Conservation (phyloP, 169 alveolate genomes). For the Plasmodium cynomolgi region DNA sequence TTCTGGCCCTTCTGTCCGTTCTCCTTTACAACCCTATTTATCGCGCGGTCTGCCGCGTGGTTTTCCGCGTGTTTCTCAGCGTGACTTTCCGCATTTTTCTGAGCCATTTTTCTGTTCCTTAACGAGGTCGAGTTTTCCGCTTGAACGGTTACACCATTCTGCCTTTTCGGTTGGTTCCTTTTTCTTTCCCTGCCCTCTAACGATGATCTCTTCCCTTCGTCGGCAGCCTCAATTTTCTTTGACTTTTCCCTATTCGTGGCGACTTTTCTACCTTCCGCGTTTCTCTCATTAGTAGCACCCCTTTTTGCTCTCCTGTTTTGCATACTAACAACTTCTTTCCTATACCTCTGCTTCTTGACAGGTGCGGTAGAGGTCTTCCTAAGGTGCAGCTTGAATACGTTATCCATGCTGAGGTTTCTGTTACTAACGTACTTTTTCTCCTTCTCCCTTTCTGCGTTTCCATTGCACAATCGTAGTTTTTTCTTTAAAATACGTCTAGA, state of each 20-base stretch:
- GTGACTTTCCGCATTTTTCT: neutral
- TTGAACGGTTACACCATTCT: neutral
- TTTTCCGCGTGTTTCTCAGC: neutral
- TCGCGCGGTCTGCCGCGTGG: neutral
- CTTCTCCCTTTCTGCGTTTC: neutral
- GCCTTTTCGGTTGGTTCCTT: neutral
- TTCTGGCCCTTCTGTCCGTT: neutral
- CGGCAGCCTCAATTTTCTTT: neutral
- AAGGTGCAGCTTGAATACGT: neutral
- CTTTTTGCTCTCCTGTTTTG: neutral
- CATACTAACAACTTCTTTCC: neutral
- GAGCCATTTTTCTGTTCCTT: neutral
- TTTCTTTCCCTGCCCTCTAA: neutral
- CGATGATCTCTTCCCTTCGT: neutral
- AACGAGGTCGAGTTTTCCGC: neutral
- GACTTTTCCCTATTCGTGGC: neutral
- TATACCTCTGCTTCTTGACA: neutral
- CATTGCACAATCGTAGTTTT: neutral
- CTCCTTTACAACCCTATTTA: neutral
- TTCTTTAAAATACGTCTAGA: neutral
- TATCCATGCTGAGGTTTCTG: slow-evolving; percentile 41
- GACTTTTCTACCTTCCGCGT: neutral
- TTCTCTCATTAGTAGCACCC: neutral
- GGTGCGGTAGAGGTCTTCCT: neutral
- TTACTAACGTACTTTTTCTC: slow-evolving; percentile 15